These are phyloP conservation scores for Xylaria bambusicola DNA, from an alignment of 495 filamentous ascomycete species.

Conservation along the genomic window DNA sequence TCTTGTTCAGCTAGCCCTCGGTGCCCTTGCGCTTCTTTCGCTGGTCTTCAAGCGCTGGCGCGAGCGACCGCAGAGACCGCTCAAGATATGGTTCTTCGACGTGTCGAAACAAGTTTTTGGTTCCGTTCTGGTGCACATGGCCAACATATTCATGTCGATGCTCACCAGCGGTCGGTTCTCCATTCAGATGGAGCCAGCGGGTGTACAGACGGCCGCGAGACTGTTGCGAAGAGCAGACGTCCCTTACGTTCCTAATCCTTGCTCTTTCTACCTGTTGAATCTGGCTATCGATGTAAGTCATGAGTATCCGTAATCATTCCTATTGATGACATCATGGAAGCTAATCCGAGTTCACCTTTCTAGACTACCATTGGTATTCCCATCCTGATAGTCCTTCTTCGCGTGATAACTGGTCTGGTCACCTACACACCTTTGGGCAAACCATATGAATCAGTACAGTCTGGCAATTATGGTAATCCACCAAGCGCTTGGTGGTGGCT, in stretches of 20 bases:
- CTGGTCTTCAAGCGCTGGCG: constrained; percentile 92
- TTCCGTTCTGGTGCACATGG: constrained; percentile 82
- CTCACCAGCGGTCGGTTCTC: constrained; percentile 78
- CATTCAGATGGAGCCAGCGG: constrained; percentile 47
- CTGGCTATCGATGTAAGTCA: constrained; percentile 91
- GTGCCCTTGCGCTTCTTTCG: constrained; percentile 75
- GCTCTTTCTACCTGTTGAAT: constrained; percentile 93
- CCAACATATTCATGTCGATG: constrained; percentile 95
- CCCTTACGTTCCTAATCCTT: constrained; percentile 81
- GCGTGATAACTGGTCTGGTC: constrained; percentile 69
- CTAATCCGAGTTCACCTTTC: constrained; percentile 8
- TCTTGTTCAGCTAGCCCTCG: constrained; percentile 85
- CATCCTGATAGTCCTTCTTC: constrained; percentile 84
- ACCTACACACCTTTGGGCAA: constrained; percentile 75
- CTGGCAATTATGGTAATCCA: constrained; percentile 87
- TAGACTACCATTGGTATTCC: constrained; percentile 95
- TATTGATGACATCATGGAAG: constrained; percentile 4
- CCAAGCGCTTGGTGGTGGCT: constrained; percentile 86
- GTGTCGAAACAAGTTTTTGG: constrained; percentile 97
- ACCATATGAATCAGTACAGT: constrained; percentile 83
- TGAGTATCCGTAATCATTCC: neutral
- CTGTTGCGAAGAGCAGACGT: constrained; percentile 46
- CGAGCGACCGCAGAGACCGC: constrained; percentile 84
- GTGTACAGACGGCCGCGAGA: constrained; percentile 37
- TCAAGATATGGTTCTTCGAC: constrained; percentile 97